These are phyloP conservation scores for Dioscorea dumetorum DNA, from an alignment of 106 monocot species.

Conservation along the genomic window DNA sequence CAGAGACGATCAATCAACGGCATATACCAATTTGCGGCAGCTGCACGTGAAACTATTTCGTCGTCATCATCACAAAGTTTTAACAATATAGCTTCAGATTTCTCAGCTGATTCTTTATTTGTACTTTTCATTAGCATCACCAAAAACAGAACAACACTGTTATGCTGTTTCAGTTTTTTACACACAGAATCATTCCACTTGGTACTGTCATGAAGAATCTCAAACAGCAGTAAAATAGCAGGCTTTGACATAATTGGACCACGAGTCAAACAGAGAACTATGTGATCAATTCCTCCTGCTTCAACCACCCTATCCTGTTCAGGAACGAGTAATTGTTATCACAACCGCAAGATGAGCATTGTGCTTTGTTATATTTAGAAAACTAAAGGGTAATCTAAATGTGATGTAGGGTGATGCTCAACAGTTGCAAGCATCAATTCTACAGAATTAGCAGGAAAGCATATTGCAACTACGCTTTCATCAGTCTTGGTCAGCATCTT, in stretches of 20 bases:
- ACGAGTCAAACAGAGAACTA: conserved; percentile 3
- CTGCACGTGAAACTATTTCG: conserved; percentile 3
- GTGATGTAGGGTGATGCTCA: too few species aligned
- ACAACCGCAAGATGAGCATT: too few species aligned
- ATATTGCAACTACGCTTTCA: too few species aligned
- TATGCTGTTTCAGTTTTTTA: conserved; percentile 7
- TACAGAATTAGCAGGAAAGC: too few species aligned
- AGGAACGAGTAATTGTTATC: background rate
- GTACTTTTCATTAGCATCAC: conserved; percentile 7
- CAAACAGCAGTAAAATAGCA: conserved; percentile 17
- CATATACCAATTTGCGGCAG: conserved; percentile 17
- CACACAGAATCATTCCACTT: conserved; percentile 9
- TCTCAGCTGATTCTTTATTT: conserved; percentile 5
- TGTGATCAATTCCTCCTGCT: conserved; percentile 8
- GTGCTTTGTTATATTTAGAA: too few species aligned
- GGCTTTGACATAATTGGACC: background rate
- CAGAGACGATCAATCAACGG: conserved; percentile 14
- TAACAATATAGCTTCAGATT: conserved; percentile 15
- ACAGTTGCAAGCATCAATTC: too few species aligned
- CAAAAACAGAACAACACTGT: conserved; percentile 7
- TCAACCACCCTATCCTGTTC: conserved; percentile 15
- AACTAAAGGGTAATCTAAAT: too few species aligned
- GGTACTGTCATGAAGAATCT: conserved; percentile 8
- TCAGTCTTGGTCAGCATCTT: too few species aligned
- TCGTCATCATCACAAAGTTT: conserved; percentile 17